Evolutionary conservation across 2,329 filamentous ascomycete genomes (phyloP), one percentile per base, ranked within the genome.

Genomic region (Cyclaneusma minus): DNA sequence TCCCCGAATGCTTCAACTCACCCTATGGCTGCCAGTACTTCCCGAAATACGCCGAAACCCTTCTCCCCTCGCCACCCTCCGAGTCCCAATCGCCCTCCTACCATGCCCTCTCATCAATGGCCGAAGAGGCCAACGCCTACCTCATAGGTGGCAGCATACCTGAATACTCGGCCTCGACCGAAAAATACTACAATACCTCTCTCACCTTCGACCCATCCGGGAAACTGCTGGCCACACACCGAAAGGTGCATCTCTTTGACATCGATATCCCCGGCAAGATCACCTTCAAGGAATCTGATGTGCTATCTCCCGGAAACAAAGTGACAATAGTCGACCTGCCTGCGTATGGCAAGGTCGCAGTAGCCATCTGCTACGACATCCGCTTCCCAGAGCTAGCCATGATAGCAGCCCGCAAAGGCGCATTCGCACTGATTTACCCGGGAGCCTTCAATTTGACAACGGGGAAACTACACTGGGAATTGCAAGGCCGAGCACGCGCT

Each of bases 1-100:
- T 98, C 11, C 89, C 89, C 18, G 89, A 98, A 59, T 98, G 89
- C 64, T 98, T 98, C 71, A 98, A 98, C 61, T 91, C 81, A 21
- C 89, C 89, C 6, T 98, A 98, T 54, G 89, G 89, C 39, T 84
- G 74, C 38, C 65, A 83, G 45, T 85, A 76, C 62, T 98, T 98
- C 56, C 77, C 85, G 28, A 68, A 74, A 34, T 95, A 95, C 52
- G 85, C 89, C 39, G 89, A 98, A 55, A 76, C 71, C 2, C 72
- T 95, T n/a, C 60, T 68, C 1, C 82, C 83, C 1, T 76, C 72
- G 3, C 81, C 83, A 15, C 82, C 84, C 0, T 58, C 72, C 3
- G 49, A 58, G 33, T 64, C 69, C 23, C 68, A 78, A 42, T 77
- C 80, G 4, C 85, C 85, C 0, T 84, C 80, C 29, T 95, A 75